Conservation (phyloP, 1,139 yeast genomes). For the Suhomyces terraborum region DNA sequence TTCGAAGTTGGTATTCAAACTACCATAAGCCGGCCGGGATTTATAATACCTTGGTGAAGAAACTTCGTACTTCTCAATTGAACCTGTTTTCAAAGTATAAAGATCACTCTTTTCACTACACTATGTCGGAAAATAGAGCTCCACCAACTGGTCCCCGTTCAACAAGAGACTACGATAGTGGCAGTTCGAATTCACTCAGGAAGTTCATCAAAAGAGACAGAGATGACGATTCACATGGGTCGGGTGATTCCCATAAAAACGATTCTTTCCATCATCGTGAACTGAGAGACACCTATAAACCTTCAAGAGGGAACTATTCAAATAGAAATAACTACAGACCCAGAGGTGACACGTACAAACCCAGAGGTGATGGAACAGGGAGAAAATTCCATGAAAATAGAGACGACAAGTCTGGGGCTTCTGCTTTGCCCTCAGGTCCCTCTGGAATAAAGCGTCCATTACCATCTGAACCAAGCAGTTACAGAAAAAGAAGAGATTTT, state of each 20-base stretch:
- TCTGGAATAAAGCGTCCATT: conserved; percentile 20
- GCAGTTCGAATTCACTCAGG: conserved; percentile 3
- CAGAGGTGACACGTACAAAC: conserved; percentile 17
- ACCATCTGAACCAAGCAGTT: conserved; percentile 26
- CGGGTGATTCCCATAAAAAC: conserved; percentile 4
- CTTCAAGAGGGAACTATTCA: conserved; percentile 14
- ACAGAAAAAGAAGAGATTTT: conserved; percentile 21
- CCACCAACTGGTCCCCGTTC: conserved; percentile 43
- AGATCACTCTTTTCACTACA: neutral
- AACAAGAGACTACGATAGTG: conserved; percentile 23
- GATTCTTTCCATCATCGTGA: conserved; percentile 8
- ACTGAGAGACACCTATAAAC: conserved; percentile 12
- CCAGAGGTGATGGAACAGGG: conserved; percentile 8
- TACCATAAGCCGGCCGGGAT: neutral
- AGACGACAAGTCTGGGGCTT: conserved; percentile 2
- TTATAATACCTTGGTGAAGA: neutral
- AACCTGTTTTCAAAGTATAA: neutral
- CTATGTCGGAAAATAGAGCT: conserved; percentile 48
- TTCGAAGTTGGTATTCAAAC: neutral
- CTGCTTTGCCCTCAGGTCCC: conserved; percentile 2
- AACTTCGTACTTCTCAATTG: neutral
- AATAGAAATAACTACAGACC: conserved; percentile 17
- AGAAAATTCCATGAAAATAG: conserved; percentile 11
- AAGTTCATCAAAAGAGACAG: conserved; percentile 2
- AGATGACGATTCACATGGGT: conserved; percentile 7